Base-by-base conservation (phyloP, 305 asterid genomes). In the Caryopteris hybrid region DNA sequence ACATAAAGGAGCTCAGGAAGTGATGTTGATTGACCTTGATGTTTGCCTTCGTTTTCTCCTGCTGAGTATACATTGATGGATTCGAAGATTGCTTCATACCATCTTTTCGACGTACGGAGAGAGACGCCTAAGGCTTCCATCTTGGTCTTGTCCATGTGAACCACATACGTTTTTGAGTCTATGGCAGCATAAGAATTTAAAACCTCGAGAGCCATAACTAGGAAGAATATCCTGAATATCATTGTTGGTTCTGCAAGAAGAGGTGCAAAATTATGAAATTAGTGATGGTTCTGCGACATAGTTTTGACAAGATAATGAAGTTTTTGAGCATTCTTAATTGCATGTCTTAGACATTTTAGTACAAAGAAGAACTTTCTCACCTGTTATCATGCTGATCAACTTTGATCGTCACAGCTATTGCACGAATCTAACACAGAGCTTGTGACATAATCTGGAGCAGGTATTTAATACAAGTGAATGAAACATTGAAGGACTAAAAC, bases 81-180 rank as follows among this genome's bases (percentile, higher is more conserved):
- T n/a, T 76, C 75, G 6, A 83, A 69, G 72, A 90, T 66, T 48
- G 80, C 76, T 62, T 89, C 84, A 8, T 82, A 85, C 90, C 88
- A 84, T 72, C 75, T 76, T 55, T 64, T 71, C n/a, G 84, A 65
- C 38, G 64, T 22, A 60, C 84, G 87, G 7, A 76, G 76, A 61
- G 85, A 64, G 71, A 31, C 69, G 9, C 80, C 83, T 25, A 82
- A 74, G 64, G 79, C 71, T 45, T 66, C 45, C 72, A 80, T 84
- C 84, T 74, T 84, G 29, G 74, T 46, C 77, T 63, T 71, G 73
- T 86, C 88, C 95, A 86, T 88, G 74, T 83, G 88, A 52, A 90
- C 83, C 43, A 90, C 82, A 38, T 83, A 90, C n/a, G 81, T 68
- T 22, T 79, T 75, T 23, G 60, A 68, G 64, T 82, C 84, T 16